Evolutionary conservation across 106 monocot genomes (phyloP).

Genomic region (Cymbidium sinense): DNA sequence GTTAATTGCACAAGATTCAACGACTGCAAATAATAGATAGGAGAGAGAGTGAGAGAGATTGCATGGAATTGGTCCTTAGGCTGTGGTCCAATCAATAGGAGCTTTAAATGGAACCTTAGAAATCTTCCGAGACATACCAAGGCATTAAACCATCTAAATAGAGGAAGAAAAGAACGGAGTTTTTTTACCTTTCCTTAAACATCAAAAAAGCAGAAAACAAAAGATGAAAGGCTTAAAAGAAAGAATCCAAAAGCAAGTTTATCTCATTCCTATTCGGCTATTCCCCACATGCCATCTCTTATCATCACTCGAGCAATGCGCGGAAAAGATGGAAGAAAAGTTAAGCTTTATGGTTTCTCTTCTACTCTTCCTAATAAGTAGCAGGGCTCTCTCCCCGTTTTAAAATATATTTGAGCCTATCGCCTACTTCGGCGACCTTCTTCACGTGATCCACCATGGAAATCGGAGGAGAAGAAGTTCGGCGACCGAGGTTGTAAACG

Average conservation of each 20-base stretch:
- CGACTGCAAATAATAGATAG: not conserved
- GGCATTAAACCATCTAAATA: not conserved
- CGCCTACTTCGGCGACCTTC: not conserved
- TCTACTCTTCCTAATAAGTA: not conserved
- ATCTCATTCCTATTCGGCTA: too few relatives aligned
- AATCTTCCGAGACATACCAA: not conserved
- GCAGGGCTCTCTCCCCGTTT: not conserved
- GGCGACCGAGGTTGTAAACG: constrained; percentile 1
- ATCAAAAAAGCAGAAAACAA: not conserved
- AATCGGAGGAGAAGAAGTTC: not conserved
- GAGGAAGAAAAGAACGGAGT: not conserved
- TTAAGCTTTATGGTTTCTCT: not conserved
- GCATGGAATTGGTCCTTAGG: too few relatives aligned
- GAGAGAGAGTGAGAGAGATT: not conserved
- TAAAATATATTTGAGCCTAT: not conserved
- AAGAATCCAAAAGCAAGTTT: constrained; percentile 9
- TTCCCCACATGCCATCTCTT: constrained; percentile 1
- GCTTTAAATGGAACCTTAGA: not conserved
- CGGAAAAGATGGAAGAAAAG: not conserved
- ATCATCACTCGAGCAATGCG: constrained; percentile 4
- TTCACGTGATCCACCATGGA: constrained; percentile 9
- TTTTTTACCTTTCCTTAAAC: not conserved
- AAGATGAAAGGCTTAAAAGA: not conserved
- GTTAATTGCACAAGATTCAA: not conserved
- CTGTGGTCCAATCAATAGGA: not conserved